Evolutionary conservation across 2,329 filamentous ascomycete genomes (phyloP).

Genomic region (Lachnellula hyalina): DNA sequence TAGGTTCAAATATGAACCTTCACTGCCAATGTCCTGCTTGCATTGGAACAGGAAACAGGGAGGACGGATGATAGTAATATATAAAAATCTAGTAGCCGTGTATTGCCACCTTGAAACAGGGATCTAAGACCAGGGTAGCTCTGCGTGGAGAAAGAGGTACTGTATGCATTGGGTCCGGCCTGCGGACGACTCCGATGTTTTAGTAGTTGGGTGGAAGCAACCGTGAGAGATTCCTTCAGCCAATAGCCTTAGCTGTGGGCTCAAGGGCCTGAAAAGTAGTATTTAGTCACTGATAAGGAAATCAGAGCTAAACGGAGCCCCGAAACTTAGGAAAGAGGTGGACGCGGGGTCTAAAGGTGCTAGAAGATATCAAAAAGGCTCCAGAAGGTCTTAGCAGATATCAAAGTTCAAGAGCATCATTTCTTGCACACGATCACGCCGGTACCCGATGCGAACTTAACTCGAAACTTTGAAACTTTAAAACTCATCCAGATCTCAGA

Average conservation of each 20-base stretch:
- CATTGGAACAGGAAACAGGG: neutral
- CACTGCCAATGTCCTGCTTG: conserved; percentile 1
- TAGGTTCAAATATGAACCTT: neutral
- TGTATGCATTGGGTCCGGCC: conserved; percentile 10
- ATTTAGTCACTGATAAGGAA: conserved; percentile 20
- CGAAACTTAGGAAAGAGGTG: neutral
- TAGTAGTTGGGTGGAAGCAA: conserved; percentile 16
- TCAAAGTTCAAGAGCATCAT: neutral
- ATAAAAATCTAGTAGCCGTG: conserved; percentile 9
- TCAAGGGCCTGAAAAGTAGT: conserved; percentile 3
- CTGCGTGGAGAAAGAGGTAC: neutral
- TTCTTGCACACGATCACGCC: neutral
- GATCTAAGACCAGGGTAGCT: conserved; percentile 16
- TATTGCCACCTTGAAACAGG: conserved; percentile 13
- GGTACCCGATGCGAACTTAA: neutral
- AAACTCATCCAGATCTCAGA: neutral
- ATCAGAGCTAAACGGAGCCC: neutral
- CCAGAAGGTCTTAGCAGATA: neutral
- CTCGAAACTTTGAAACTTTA: neutral
- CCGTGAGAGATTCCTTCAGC: conserved; percentile 9
- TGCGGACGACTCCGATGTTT: conserved; percentile 21
- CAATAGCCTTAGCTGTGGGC: neutral
- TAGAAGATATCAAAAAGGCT: neutral
- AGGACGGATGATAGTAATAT: conserved; percentile 10
- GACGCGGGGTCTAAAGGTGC: neutral